Base-by-base conservation (phyloP, 768 basidiomycete species). In the Pisolithus orientalis region DNA sequence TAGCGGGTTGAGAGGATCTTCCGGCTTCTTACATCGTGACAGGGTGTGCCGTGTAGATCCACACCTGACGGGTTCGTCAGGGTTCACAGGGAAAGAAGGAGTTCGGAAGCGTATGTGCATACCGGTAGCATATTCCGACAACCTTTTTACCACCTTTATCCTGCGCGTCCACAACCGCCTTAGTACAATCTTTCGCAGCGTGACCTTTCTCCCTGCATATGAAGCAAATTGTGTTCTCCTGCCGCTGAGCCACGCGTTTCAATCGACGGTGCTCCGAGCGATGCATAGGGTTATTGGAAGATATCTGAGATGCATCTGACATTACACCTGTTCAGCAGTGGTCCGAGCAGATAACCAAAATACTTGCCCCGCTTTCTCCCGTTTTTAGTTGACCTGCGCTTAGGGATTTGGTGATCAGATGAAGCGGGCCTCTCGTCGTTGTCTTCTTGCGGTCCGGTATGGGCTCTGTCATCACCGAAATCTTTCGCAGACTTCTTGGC, bases 121-220 rank as follows among this genome's bases (percentile, higher is more conserved):
- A 80, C 93, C 92, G 67, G 68, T 93, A 84, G 68, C 86, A 86
- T 51, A 86, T 82, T 38, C 79, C 85, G 28, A 80, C 74, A 44
- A 56, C 51, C 50, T 63, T 57, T 47, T 60, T 55, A 49, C 53
- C 60, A 51, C 69, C 58, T 34, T 54, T 53, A 29, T 21, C 46
- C 6, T 28, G 45, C 10, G 52, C 47, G 6, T 24, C 49, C 32
- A 61, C 52, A 10, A 70, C 56, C 7, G 70, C 65, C 14, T 72
- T 79, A 0, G 88, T 87, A 63, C 94, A 97, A 52, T 92, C 81
- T 64, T 76, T 83, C 3, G 92, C 92, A 2, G 85, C 74, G 62
- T 97, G 94, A 0, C 94, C 94, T 55, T 76, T 80, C 61, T 83
- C 75, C 48, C 94, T 79, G 71, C 94, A 97, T 3, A 86, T 87